A percentile compares a stretch with the other conserved stretches of the same genome.
Evolutionary conservation across 2,329 filamentous ascomycete genomes (phyloP).

Genomic region (Sporothrix inflata): DNA sequence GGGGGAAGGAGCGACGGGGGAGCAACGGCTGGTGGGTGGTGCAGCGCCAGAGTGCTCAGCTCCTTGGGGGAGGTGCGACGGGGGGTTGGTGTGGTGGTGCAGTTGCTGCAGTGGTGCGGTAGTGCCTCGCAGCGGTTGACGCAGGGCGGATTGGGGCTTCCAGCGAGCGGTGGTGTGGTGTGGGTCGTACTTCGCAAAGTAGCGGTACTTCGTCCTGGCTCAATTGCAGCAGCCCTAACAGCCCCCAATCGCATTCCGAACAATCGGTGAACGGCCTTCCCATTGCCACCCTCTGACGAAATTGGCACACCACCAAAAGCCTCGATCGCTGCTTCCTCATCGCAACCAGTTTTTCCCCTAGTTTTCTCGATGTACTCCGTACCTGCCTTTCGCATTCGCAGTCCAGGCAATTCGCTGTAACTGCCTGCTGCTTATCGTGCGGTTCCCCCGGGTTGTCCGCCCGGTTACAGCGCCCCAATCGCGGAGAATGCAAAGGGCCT

Average conservation of each 20-base stretch:
- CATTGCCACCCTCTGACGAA: slow-evolving; percentile 2
- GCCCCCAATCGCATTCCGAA: background rate
- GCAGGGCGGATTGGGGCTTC: slow-evolving; percentile 26
- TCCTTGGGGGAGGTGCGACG: slow-evolving; percentile 19
- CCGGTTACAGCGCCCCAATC: slow-evolving; percentile 9
- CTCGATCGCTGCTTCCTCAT: background rate
- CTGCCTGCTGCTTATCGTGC: background rate
- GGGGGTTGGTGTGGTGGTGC: background rate
- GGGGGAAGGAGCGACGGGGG: slow-evolving; percentile 29
- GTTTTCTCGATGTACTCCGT: background rate
- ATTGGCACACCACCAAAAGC: background rate
- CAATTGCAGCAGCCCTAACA: slow-evolving; percentile 5
- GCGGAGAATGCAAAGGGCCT: background rate
- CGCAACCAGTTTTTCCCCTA: no score
- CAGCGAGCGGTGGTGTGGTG: slow-evolving; percentile 2
- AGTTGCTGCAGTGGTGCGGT: slow-evolving; percentile 9
- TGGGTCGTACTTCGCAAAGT: slow-evolving; percentile 21
- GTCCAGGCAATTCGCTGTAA: background rate
- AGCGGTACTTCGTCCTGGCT: slow-evolving; percentile 23
- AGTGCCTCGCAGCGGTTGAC: slow-evolving; percentile 22
- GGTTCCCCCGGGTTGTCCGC: slow-evolving; percentile 5
- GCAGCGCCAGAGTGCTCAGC: background rate
- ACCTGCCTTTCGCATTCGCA: background rate
- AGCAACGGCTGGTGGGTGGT: slow-evolving; percentile 20
- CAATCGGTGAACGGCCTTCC: slow-evolving; percentile 6